Evolutionary conservation across 495 filamentous ascomycete species (phyloP).

Genomic region (Rostrohypoxylon terebratum): DNA sequence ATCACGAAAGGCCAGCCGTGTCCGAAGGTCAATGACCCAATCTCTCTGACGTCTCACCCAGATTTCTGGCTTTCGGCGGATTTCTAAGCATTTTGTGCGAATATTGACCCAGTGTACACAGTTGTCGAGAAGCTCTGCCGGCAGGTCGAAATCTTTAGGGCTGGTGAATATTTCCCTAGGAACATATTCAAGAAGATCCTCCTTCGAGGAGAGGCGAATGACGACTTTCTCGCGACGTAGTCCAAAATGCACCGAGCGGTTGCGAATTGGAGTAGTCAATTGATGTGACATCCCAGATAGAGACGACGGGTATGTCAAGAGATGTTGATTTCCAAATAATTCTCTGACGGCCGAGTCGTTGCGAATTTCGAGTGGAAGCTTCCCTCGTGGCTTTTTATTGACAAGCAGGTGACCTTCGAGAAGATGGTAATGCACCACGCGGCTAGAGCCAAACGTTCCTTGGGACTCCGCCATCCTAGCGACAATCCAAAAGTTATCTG

Average conservation of each 20-base stretch:
- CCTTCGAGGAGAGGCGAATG: conserved; percentile 49
- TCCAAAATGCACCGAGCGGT: conserved; percentile 63
- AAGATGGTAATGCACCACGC: conserved; percentile 58
- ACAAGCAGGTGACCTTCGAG: conserved; percentile 63
- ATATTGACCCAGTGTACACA: conserved; percentile 72
- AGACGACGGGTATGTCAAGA: conserved; percentile 59
- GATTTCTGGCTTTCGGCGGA: conserved; percentile 56
- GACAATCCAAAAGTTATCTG: conserved; percentile 52
- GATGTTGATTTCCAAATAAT: conserved; percentile 63
- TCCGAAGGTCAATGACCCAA: conserved; percentile 49
- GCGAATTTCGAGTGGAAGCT: conserved; percentile 59
- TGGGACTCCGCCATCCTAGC: conserved; percentile 8
- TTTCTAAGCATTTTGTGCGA: conserved; percentile 59
- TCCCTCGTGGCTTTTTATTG: conserved; percentile 56
- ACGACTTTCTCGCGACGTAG: conserved; percentile 53
- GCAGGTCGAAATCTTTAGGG: conserved; percentile 58
- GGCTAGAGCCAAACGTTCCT: conserved; percentile 3
- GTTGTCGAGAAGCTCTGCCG: conserved; percentile 58
- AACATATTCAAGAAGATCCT: conserved; percentile 52
- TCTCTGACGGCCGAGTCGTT: conserved; percentile 52
- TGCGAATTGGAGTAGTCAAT: conserved; percentile 46
- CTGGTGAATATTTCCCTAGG: conserved; percentile 46
- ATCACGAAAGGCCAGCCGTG: conserved; percentile 34
- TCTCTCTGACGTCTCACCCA: conserved; percentile 55
- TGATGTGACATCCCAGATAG: conserved; percentile 61